Evolutionary conservation across 371 early-diverging fungal genomes (phyloP).

Genomic region (Umbelopsis sp.): DNA sequence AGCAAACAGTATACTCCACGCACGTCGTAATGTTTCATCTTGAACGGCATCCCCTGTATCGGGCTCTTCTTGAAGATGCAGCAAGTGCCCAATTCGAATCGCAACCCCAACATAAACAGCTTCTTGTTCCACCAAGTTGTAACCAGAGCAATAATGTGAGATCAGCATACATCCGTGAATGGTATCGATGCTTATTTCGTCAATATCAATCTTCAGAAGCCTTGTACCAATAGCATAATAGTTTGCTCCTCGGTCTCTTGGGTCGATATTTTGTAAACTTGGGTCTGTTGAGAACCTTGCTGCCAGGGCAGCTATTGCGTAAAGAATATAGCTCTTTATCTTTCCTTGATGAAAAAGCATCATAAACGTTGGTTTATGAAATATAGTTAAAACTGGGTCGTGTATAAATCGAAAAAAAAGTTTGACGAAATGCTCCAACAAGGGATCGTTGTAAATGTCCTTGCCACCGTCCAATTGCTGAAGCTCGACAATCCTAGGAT

Average conservation of each 20-base stretch:
- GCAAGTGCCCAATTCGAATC: conserved; percentile 15
- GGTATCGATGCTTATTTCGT: conserved; percentile 5
- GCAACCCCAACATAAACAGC: conserved; percentile 18
- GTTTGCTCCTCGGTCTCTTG: neutral
- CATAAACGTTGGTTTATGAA: conserved; percentile 20
- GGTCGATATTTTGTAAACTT: neutral
- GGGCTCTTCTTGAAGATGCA: conserved; percentile 17
- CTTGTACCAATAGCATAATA: conserved; percentile 5
- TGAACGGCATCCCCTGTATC: conserved; percentile 16
- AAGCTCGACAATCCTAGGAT: neutral
- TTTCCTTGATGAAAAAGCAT: conserved; percentile 10
- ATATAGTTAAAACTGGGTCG: conserved; percentile 14
- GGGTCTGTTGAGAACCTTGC: conserved; percentile 10
- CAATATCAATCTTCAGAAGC: conserved; percentile 5
- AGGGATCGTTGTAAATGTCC: conserved; percentile 3
- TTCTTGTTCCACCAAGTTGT: conserved; percentile 19
- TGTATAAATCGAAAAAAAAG: conserved; percentile 19
- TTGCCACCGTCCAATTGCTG: neutral
- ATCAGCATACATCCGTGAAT: conserved; percentile 18
- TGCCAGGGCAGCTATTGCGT: conserved; percentile 4
- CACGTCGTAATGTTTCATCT: conserved; percentile 9
- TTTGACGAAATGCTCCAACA: conserved; percentile 10
- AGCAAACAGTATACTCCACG: conserved; percentile 20
- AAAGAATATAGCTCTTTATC: conserved; percentile 10
- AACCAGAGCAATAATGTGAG: conserved; percentile 12